Percentiles rank a stretch among this genome's conserved stretches.
These are phyloP conservation scores for Trichosporon sp. DNA, from an alignment of 1,284 basidiomycete species.

Conservation along the genomic window DNA sequence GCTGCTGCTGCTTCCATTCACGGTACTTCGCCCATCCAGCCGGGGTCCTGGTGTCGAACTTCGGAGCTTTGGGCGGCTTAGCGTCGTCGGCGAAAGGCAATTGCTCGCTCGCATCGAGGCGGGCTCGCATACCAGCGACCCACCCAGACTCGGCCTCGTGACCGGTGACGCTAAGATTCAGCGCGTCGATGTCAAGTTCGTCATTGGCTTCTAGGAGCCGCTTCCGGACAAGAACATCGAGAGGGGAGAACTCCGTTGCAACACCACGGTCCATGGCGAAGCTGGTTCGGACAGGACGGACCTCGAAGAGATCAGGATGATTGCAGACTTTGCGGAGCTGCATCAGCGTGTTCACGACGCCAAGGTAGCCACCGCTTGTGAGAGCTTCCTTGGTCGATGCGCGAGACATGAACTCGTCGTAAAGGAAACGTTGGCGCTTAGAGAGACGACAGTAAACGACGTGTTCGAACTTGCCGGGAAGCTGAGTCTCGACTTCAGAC, in stretches of 20 bases:
- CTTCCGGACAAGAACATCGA: slow-evolving; percentile 76
- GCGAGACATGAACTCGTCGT: slow-evolving; percentile 97
- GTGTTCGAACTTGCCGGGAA: slow-evolving; percentile 93
- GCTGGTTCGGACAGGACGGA: slow-evolving; percentile 86
- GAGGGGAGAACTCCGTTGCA: slow-evolving; percentile 78
- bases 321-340: slow-evolving; percentile 93
- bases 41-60: slow-evolving; percentile 65
- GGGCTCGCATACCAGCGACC: slow-evolving; percentile 56
- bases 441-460: slow-evolving; percentile 86
- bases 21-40: slow-evolving; percentile 65
- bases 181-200: slow-evolving; percentile 60
- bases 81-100: slow-evolving; percentile 61
- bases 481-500: slow-evolving; percentile 90
- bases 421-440: slow-evolving; percentile 91
- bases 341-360: slow-evolving; percentile 94
- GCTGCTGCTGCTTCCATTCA: slow-evolving; percentile 57
- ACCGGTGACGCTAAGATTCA: slow-evolving; percentile 64
- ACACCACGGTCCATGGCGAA: slow-evolving; percentile 81
- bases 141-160: slow-evolving; percentile 52
- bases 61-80: slow-evolving; percentile 54
- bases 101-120: slow-evolving; percentile 67
- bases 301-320: slow-evolving; percentile 93
- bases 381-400: slow-evolving; percentile 82
- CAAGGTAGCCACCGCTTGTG: slow-evolving; percentile 71
- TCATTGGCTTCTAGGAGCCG: slow-evolving; percentile 55